Percentiles rank a stretch among this genome's conserved stretches.
These are phyloP conservation scores for Suillus sp. DNA, from an alignment of 768 basidiomycete genomes.

Conservation along the genomic window DNA sequence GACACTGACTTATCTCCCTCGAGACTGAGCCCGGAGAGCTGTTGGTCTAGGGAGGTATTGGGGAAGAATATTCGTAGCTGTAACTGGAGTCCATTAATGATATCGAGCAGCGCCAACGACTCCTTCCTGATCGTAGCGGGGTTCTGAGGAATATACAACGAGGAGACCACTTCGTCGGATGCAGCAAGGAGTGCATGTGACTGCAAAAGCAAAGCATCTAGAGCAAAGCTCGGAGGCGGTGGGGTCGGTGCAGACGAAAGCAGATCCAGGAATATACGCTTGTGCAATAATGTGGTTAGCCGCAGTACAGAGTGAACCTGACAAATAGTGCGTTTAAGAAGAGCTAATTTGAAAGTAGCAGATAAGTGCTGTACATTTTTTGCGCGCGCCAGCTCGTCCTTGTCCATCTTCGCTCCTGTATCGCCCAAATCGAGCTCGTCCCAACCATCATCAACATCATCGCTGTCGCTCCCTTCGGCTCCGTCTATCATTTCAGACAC, in stretches of 20 bases:
- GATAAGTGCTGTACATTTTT: constrained; percentile 50
- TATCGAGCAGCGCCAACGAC: constrained; percentile 38
- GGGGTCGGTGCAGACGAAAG: constrained; percentile 38
- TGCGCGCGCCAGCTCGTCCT: constrained; percentile 54
- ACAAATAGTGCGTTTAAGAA: constrained; percentile 11
- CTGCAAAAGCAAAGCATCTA: constrained; percentile 53
- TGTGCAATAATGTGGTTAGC: constrained; percentile 61
- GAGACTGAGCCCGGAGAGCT: constrained; percentile 29
- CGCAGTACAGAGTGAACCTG: constrained; percentile 66
- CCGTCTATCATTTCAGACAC: constrained; percentile 54
- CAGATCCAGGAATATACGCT: constrained; percentile 56
- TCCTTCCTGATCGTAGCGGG: constrained; percentile 41
- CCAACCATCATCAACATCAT: constrained; percentile 57
- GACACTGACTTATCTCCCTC: constrained; percentile 3
- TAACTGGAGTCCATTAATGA: constrained; percentile 40
- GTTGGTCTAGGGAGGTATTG: constrained; percentile 24
- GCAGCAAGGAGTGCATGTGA: constrained; percentile 56
- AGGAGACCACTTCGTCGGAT: constrained; percentile 68
- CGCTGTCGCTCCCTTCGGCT: constrained; percentile 29
- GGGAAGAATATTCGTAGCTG: constrained; percentile 30
- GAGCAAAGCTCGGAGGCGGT: constrained; percentile 24
- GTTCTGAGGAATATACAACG: constrained; percentile 67
- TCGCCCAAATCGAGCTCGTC: constrained; percentile 55
- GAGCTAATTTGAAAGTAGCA: constrained; percentile 1
- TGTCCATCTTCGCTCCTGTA: constrained; percentile 46